These are phyloP conservation scores for Botrytis hyacinthi DNA, from an alignment of 2,329 filamentous ascomycete species.

Conservation along the genomic window DNA sequence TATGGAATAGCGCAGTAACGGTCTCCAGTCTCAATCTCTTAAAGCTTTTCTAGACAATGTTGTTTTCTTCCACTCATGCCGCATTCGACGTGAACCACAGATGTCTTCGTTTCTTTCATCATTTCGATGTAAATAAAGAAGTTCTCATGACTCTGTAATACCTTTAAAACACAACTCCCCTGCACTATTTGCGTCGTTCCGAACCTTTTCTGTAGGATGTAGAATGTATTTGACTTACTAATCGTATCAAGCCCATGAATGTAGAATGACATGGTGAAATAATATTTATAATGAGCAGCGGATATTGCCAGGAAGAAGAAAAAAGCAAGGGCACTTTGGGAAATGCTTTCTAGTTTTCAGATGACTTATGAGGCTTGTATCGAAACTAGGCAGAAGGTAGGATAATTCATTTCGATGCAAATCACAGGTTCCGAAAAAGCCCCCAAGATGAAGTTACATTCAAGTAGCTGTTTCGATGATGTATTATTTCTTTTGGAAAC, in stretches of 20 bases:
- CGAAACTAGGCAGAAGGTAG: fast-evolving
- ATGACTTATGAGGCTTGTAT: background rate
- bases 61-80: background rate
- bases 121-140: background rate
- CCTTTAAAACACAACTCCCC: background rate
- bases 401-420: background rate
- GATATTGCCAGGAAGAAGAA: background rate
- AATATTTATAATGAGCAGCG: background rate
- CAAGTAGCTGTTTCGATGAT: too few species aligned
- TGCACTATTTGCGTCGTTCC: background rate
- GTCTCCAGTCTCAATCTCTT: too few species aligned
- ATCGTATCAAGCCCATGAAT: background rate
- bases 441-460: too few species aligned
- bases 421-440: background rate
- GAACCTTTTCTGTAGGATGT: background rate
- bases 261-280: background rate
- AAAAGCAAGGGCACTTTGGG: background rate
- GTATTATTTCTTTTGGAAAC: too few species aligned
- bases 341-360: background rate
- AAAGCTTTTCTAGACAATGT: too few species aligned
- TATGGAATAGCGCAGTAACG: too few species aligned
- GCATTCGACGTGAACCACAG: background rate
- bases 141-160: background rate
- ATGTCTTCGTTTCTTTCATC: background rate
- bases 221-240: fast-evolving